Base-by-base conservation (phyloP, 768 basidiomycete genomes). In the Trametes meyenii region DNA sequence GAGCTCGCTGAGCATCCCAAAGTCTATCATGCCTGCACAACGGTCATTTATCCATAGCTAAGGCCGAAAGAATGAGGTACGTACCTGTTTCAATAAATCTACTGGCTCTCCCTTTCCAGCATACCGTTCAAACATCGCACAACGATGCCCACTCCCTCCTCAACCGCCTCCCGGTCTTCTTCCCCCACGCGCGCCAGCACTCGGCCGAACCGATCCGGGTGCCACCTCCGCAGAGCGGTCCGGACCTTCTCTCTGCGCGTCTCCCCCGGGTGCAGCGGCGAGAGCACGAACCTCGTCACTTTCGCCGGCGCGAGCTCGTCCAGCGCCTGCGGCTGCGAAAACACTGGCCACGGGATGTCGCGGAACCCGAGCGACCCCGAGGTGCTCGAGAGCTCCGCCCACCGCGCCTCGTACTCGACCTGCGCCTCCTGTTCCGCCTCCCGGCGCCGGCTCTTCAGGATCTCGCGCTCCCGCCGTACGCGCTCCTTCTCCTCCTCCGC, bases 191-290 rank as follows among this genome's bases (percentile, higher is more conserved):
- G 78, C 14, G 67, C 71, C 55, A 88, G 71, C 44, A 88, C 62
- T 40, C 87, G 76, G 58, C 81, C 74, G 75, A 92, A 92, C 46
- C 89, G 77, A 72, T 93, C 91, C 3, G 91, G 92, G 69, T 94
- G 91, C 90, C 90, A 92, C 44, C 88, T 79, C 21, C 89, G 81
- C 72, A 89, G 80, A 0, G 88, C 89, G 26, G 73, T 77, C 48
- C 85, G 82, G 61, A 91, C 81, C 60, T 88, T 79, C 56, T 91
- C 88, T 71, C 85, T 89, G 63, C 78, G 79, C 39, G 85, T 76
- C 63, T 83, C 79, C 10, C 75, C 77, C 14, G 89, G 89, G 72
- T 92, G 89, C 16, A 76, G 62, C n/a, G 82, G 78, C 23, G 87
- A 88, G 42, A 90, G 73, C 46, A 94, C 74, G 71, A 93, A 90